phyloP scores from a whole-genome alignment of 495 filamentous ascomycete genomes.

The Neurospora intermedia region DNA sequence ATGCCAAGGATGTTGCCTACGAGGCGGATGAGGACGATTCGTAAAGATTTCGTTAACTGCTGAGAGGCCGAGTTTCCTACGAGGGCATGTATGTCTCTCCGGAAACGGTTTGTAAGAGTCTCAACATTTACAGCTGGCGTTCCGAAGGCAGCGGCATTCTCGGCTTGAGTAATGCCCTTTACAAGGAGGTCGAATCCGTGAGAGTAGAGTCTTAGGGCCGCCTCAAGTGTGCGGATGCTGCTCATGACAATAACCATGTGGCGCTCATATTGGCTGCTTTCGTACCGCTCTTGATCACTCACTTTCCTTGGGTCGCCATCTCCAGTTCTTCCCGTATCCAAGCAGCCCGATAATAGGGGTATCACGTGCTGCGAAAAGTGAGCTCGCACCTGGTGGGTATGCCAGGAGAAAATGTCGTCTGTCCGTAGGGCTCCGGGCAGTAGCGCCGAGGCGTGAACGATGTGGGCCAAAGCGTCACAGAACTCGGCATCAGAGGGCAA shows the following conservation, averaged over 20 bases:
- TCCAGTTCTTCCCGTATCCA: slow-evolving; percentile 9
- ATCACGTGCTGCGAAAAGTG: slow-evolving; percentile 42
- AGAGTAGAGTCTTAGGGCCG: slow-evolving; percentile 38
- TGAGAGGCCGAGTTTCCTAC: slow-evolving; percentile 53
- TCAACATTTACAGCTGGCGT: slow-evolving; percentile 18
- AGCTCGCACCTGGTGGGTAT: slow-evolving; percentile 38
- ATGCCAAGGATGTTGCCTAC: slow-evolving; percentile 49
- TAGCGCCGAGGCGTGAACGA: slow-evolving; percentile 27
- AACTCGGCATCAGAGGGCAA: slow-evolving; percentile 22
- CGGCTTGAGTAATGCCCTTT: slow-evolving; percentile 20
- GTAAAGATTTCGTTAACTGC: slow-evolving; percentile 41
- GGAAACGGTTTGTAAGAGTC: slow-evolving; percentile 37
- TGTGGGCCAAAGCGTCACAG: slow-evolving; percentile 30
- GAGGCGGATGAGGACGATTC: slow-evolving; percentile 40
- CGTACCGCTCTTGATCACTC: not conserved
- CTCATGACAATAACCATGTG: slow-evolving; percentile 33
- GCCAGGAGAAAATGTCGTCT: slow-evolving; percentile 41
- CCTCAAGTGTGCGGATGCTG: slow-evolving; percentile 39
- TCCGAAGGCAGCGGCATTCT: slow-evolving; percentile 2
- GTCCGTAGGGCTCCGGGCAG: slow-evolving; percentile 35
- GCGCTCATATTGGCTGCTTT: slow-evolving; percentile 18
- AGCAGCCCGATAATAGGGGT: slow-evolving; percentile 32
- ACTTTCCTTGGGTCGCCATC: slow-evolving; percentile 1
- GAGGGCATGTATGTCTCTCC: slow-evolving; percentile 52
- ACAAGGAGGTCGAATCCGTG: slow-evolving; percentile 36